Conservation (phyloP, 2,329 filamentous ascomycete species). For the Podosphaera aphanis region DNA sequence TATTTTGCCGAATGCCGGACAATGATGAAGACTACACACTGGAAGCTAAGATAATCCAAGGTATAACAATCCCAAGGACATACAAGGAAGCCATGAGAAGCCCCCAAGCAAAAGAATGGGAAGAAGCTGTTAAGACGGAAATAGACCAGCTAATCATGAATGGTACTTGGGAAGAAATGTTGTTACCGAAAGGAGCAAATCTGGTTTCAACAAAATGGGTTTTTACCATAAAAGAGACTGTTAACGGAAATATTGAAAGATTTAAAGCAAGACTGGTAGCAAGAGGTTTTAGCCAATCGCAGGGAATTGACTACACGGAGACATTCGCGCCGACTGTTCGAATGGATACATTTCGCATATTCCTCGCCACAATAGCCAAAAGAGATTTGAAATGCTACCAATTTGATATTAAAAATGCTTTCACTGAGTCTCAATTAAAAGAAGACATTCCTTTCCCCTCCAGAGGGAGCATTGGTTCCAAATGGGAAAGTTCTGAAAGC, state of each 20-base stretch:
- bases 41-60: neutral
- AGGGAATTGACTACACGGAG: neutral
- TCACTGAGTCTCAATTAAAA: neutral
- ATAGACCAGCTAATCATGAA: neutral
- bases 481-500: neutral
- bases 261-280: neutral
- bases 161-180: neutral
- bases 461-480: neutral
- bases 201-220: neutral
- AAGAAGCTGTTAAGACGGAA: neutral
- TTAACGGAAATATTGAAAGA: neutral
- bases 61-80: neutral
- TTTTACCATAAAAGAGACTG: neutral
- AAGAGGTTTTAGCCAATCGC: neutral
- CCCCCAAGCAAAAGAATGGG: neutral
- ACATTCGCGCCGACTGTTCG: neutral
- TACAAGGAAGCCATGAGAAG: neutral
- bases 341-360: neutral
- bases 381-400: neutral
- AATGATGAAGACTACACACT: neutral
- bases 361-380: neutral
- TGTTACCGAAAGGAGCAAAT: neutral
- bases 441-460: neutral
- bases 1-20: neutral
- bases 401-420: constrained; percentile 1